These are phyloP conservation scores for Lodderomyces parapsilosis DNA, from an alignment of 1,139 yeast genomes.

Conservation along the genomic window DNA sequence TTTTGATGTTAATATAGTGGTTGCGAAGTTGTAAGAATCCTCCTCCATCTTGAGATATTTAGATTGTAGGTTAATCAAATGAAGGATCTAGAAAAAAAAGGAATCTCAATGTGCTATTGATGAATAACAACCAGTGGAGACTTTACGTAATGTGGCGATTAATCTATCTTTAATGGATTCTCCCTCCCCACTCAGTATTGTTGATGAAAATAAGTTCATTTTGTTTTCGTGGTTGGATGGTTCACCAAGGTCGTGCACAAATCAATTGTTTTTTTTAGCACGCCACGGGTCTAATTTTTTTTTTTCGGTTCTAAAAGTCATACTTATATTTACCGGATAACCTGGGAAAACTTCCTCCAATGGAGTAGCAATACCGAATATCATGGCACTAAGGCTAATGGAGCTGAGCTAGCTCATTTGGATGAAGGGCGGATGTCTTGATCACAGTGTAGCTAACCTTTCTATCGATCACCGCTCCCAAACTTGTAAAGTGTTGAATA, in stretches of 20 bases:
- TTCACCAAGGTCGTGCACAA: background rate
- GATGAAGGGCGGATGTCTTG: too few species aligned
- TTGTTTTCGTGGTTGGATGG: background rate
- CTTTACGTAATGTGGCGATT: too few species aligned
- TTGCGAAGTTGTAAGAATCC: constrained; percentile 22
- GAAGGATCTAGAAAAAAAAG: background rate
- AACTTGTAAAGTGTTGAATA: too few species aligned
- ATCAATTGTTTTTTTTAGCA: background rate
- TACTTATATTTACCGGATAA: background rate
- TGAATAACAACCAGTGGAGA: too few species aligned
- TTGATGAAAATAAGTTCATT: background rate
- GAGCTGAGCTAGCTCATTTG: too few species aligned
- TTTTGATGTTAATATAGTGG: constrained; percentile 44
- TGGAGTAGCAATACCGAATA: too few species aligned
- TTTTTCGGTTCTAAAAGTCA: background rate
- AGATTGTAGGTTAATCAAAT: background rate
- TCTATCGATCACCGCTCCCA: too few species aligned
- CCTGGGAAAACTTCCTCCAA: too few species aligned
- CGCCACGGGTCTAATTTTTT: background rate
- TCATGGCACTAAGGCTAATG: too few species aligned
- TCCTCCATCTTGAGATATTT: constrained; percentile 9
- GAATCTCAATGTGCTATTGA: background rate
- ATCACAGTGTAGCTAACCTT: too few species aligned
- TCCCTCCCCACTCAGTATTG: too few species aligned
- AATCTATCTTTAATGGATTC: too few species aligned